Base-by-base conservation (phyloP, 176 grass and related monocot species). In the Rhynchospora breviuscula region DNA sequence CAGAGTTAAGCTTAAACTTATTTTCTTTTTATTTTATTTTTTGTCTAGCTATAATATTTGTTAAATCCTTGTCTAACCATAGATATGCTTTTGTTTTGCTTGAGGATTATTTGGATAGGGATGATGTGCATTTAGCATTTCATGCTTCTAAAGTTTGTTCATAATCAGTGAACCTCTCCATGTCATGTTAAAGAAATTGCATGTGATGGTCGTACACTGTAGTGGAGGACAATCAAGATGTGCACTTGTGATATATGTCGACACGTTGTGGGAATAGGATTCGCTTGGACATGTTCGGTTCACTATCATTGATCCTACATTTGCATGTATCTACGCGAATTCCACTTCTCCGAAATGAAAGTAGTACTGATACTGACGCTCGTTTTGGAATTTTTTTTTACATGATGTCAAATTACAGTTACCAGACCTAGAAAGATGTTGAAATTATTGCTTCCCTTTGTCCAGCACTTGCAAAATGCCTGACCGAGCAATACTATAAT, bases 1-100 rank as follows among this genome's bases (percentile, higher is more conserved):
- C 67, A 87, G 85, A 74, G 66, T 65, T 65, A 23, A 75, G 79
- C 70, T 80, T 25, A 80, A 67, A 17, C 23, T 71, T 87, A n/a
- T 51, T 73, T 44, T 82, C 7, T 87, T 48, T 74, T 35, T n/a
- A 63, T 77, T 10, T 75, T 72, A 48, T 31, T 48, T 43, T 64
- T 85, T 78, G 83, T 65, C 23, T 53, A 26, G 19, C 23, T 74
- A 79, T 79, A 49, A 67, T 85, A 15, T 78, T 63, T 85, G 73
- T 57, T 21, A 51, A 56, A 78, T 54, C 13, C 47, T 68, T 76
- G 23, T 78, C 43, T 47, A 10, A 47, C 8, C 25, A 71, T 35
- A 22, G 49, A 13, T 78, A 57, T 78, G 49, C 23, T 54, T 17
- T 31, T 77, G 12, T 77, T 77, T 77, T 54, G 72, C 23, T 56